These are phyloP conservation scores for Nicotiana undulata DNA, from an alignment of 257 asterid species.

Conservation along the genomic window DNA sequence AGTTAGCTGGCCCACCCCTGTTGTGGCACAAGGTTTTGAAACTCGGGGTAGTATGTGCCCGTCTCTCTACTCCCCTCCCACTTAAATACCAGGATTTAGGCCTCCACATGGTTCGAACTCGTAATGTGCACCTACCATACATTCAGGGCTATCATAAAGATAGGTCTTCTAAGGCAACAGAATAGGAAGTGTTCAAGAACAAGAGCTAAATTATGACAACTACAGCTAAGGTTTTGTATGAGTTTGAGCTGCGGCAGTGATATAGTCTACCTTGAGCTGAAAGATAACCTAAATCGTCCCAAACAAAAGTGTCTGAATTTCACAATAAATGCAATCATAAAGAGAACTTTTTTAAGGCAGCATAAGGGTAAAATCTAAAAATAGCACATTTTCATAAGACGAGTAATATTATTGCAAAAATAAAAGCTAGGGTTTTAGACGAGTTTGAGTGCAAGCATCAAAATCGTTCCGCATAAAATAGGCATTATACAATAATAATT, in stretches of 20 bases:
- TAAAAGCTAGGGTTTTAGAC: neutral
- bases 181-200: neutral
- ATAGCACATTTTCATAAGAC: neutral
- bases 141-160: neutral
- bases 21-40: neutral
- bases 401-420: neutral
- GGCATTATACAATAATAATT: slow-evolving; percentile 12
- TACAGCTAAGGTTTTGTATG: neutral
- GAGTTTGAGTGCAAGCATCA: slow-evolving; percentile 33
- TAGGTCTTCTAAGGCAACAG: neutral
- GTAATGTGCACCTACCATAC: neutral
- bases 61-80: neutral
- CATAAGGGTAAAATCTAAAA: neutral
- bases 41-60: neutral
- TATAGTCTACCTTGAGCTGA: slow-evolving; percentile 57
- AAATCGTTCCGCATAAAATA: slow-evolving; percentile 52
- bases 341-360: neutral
- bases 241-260: neutral
- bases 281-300: slow-evolving; percentile 60
- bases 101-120: neutral
- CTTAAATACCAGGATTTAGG: neutral
- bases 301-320: slow-evolving; percentile 31
- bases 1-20: neutral
- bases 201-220: neutral
- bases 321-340: neutral